Evolutionary conservation across 306 rosid species (phyloP).

Genomic region (Cicer cuneatum): DNA sequence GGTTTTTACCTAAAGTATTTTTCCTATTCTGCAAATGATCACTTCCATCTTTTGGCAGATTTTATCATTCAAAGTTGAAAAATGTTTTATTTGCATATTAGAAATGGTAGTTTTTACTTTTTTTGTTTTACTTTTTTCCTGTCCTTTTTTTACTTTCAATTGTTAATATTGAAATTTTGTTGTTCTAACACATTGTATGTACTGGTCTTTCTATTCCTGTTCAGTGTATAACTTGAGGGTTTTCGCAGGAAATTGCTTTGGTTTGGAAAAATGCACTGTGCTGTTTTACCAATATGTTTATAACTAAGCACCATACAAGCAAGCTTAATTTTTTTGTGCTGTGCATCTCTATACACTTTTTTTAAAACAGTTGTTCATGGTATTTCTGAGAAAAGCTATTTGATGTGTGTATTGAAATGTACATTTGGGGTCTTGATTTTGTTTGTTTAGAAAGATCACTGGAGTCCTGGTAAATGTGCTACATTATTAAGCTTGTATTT

Average conservation of each 20-base stretch:
- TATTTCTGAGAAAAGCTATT: not conserved
- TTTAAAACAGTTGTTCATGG: not conserved
- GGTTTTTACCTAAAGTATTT: not conserved
- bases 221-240: not conserved
- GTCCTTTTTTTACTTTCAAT: not conserved
- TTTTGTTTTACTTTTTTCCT: not conserved
- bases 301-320: not conserved
- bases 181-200: not conserved
- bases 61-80: not conserved
- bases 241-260: conserved; percentile 9
- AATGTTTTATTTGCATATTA: conserved; percentile 11
- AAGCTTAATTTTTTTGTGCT: not conserved
- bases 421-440: not conserved
- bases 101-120: conserved; percentile 2
- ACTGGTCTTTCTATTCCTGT: conserved; percentile 12
- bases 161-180: not conserved
- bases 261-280: not conserved
- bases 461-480: not conserved
- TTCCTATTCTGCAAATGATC: not conserved
- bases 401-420: conserved; percentile 6
- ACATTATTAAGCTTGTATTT: conserved; percentile 11
- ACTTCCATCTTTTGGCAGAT: not conserved
- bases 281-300: not conserved
- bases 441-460: not conserved
- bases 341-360: not conserved